A percentile compares a stretch with the other conserved stretches of the same genome.
These are phyloP conservation scores for Apiospora phragmitis DNA, from an alignment of 2,329 filamentous ascomycete species.

Conservation along the genomic window DNA sequence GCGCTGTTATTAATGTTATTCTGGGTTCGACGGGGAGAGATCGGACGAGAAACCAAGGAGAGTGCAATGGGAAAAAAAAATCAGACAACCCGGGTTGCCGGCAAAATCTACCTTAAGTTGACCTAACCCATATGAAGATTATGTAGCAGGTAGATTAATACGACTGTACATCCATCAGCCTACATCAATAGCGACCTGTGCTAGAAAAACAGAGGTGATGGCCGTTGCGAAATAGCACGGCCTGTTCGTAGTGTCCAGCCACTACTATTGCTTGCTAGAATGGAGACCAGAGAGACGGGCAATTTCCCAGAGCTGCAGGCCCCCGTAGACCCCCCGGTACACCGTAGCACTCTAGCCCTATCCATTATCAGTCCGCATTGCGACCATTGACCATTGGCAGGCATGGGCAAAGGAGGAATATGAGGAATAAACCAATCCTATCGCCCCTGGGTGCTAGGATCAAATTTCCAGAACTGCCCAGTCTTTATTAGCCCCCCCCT, in stretches of 20 bases:
- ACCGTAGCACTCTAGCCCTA: slow-evolving; percentile 5
- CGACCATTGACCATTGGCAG: not conserved
- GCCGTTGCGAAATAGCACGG: slow-evolving; percentile 1
- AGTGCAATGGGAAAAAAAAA: not conserved
- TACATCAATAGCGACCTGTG: not conserved
- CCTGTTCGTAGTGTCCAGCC: not conserved
- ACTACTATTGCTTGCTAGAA: not conserved
- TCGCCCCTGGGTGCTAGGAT: slow-evolving; percentile 1
- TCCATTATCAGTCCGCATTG: slow-evolving; percentile 3
- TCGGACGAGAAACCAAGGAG: not conserved
- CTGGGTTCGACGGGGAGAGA: not conserved
- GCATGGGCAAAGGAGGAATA: not conserved
- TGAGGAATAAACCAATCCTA: not conserved
- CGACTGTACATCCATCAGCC: not conserved
- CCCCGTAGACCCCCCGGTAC: not conserved
- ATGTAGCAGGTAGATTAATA: not conserved
- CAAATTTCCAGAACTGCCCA: slow-evolving; percentile 6
- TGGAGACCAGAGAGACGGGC: not conserved
- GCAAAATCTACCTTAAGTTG: not conserved
- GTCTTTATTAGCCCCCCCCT: not conserved
- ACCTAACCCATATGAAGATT: not conserved
- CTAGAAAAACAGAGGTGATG: not conserved
- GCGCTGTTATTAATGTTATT: not conserved
- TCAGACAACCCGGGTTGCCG: not conserved
- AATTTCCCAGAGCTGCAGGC: slow-evolving; percentile 3